Base-by-base conservation (phyloP, 768 basidiomycete species). In the Boletales sp. region DNA sequence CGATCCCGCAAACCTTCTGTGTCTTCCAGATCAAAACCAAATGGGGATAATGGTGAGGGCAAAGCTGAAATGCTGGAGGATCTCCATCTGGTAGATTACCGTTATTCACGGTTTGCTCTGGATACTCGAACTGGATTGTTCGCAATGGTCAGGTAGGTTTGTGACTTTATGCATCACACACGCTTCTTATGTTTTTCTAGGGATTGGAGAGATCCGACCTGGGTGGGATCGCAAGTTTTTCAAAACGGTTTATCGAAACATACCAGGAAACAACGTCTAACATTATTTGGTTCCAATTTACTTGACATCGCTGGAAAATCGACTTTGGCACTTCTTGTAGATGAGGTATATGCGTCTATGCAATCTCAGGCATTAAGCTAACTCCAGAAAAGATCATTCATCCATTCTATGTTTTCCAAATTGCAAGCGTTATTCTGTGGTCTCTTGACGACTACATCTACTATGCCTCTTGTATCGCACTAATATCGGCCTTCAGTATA, bases 391-490 rank as follows among this genome's bases (percentile, higher is more conserved):
- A 86, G 92, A 82, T 97, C 40, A 86, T 98, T 35, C 95, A 98
- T 64, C 97, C 97, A 1, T 98, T 98, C 70, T 98, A 97, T 64
- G 87, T 99, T 47, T 99, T 99, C 64, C 97, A 99, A 77, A 85
- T 97, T 56, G 92, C 92, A 43, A 97, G 93, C 56, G 88, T 98
- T 57, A 73, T 90, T 35, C 72, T 99, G 7, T 99, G 97, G 97
- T 87, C 89, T 2, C 60, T 98, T 45, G 97, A 99, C 56, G 81
- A 97, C 65, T 99, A 98, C 63, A 93, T 87, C 58, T 97, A 97
- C 62, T 98, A 98, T 66, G 95, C 94, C 11, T 95, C 94, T 58
- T 97, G 94, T 59, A 99, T 98, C 58, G 91, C 84, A 27, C 72
- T 97, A 37, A 98, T 99, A 60, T 94, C 90, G 31, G 71, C 85